Evolutionary conservation across 2,329 filamentous ascomycete genomes (phyloP).

Genomic region (Elsinoe fawcettii): DNA sequence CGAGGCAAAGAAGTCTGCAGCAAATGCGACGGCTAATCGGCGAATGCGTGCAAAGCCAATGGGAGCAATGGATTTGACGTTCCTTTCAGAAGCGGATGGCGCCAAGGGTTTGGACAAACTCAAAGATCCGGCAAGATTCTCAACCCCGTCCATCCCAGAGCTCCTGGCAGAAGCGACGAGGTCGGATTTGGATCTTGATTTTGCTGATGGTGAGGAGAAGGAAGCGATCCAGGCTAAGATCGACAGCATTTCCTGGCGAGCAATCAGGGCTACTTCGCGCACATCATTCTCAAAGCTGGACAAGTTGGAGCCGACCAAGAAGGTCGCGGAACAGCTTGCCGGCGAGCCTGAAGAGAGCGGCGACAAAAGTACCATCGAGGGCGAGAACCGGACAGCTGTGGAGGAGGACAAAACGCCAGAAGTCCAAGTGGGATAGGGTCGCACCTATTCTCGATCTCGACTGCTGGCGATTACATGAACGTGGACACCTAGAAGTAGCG

Average conservation of each 20-base stretch:
- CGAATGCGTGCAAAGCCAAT: slow-evolving; percentile 60
- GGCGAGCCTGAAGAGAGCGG: slow-evolving; percentile 18
- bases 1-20: slow-evolving; percentile 58
- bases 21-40: slow-evolving; percentile 61
- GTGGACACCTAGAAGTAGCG: background rate
- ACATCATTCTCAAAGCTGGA: slow-evolving; percentile 72
- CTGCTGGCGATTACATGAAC: background rate
- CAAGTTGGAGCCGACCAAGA: slow-evolving; percentile 75
- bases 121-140: slow-evolving; percentile 56
- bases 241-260: slow-evolving; percentile 84
- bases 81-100: slow-evolving; percentile 61
- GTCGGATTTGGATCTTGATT: slow-evolving; percentile 79
- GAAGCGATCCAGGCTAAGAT: slow-evolving; percentile 59
- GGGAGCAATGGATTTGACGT: slow-evolving; percentile 68
- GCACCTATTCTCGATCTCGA: background rate
- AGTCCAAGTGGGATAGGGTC: slow-evolving; percentile 6
- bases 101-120: slow-evolving; percentile 60
- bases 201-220: slow-evolving; percentile 59
- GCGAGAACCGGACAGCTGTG: slow-evolving; percentile 14
- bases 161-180: slow-evolving; percentile 68
- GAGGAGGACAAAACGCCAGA: slow-evolving; percentile 16
- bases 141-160: slow-evolving; percentile 59
- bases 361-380: slow-evolving; percentile 19
- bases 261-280: slow-evolving; percentile 69
- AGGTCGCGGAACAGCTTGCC: slow-evolving; percentile 48